These are phyloP conservation scores for Ophiostoma perfectum DNA, from an alignment of 2,329 filamentous ascomycete genomes.

Conservation along the genomic window DNA sequence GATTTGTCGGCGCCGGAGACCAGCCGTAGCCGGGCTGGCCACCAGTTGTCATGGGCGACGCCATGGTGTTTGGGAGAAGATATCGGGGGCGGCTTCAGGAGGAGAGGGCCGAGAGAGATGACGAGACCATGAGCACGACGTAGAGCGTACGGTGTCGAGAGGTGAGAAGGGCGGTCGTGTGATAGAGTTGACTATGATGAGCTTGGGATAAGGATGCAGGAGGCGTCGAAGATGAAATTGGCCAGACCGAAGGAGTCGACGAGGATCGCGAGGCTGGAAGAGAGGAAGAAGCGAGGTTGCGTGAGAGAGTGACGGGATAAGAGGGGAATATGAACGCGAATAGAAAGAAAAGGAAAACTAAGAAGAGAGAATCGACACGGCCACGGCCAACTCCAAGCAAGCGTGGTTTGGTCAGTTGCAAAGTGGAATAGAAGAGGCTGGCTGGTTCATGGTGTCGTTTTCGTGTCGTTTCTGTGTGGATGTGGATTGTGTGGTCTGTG, in stretches of 20 bases:
- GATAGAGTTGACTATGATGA: not conserved
- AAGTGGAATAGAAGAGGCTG: slow-evolving; percentile 26
- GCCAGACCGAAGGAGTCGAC: not conserved
- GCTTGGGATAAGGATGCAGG: not conserved
- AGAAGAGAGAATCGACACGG: slow-evolving; percentile 3
- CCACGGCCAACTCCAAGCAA: not conserved
- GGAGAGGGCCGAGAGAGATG: not conserved
- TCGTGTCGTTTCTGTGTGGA: slow-evolving; percentile 22
- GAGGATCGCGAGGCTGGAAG: not conserved
- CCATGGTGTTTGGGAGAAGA: slow-evolving; percentile 22
- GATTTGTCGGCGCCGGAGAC: slow-evolving; percentile 16
- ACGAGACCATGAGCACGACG: slow-evolving; percentile 13
- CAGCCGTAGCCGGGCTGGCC: slow-evolving; percentile 19
- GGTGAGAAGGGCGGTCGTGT: not conserved
- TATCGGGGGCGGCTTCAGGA: slow-evolving; percentile 10
- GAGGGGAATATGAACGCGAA: not conserved
- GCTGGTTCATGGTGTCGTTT: slow-evolving; percentile 23
- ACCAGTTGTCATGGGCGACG: slow-evolving; percentile 26
- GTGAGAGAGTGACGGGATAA: not conserved
- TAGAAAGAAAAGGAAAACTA: not conserved
- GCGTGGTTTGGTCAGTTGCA: slow-evolving; percentile 11
- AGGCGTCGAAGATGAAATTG: not conserved
- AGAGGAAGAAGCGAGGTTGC: not conserved
- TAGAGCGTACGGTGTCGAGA: not conserved
- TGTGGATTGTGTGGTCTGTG: slow-evolving; percentile 10